Evolutionary conservation across 306 rosid species (phyloP).

Genomic region (cucumber (Cucumis sativus)): Cucumber_9930_V3 NC_026658.2:9654001-9654500

Average conservation of each 20-base stretch:
- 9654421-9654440: constrained; percentile 9
- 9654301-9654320: not conserved
- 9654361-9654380: constrained; percentile 90
- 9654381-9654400: constrained; percentile 83
- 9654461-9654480: constrained; percentile 13
- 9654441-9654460: constrained; percentile 5
- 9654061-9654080: constrained; percentile 97
- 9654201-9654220: constrained; percentile 90
- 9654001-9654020: constrained; percentile 33
- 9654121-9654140: constrained; percentile 1
- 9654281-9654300: not conserved
- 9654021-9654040: constrained; percentile 82
- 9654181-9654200: constrained; percentile 91
- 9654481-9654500: constrained; percentile 59
- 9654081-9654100: constrained; percentile 20
- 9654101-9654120: constrained; percentile 11
- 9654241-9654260: not conserved
- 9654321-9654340: constrained; percentile 77
- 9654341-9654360: constrained; percentile 96
- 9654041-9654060: constrained; percentile 93
- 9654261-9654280: not conserved
- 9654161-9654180: constrained; percentile 88
- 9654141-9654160: constrained; percentile 47
- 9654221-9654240: constrained; percentile 39
- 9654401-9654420: constrained; percentile 35